A percentile compares a stretch with the other conserved stretches of the same genome.
These are phyloP conservation scores for Haematococcus sp. DNA, from an alignment of 139 green algal species.

Conservation along the genomic window DNA sequence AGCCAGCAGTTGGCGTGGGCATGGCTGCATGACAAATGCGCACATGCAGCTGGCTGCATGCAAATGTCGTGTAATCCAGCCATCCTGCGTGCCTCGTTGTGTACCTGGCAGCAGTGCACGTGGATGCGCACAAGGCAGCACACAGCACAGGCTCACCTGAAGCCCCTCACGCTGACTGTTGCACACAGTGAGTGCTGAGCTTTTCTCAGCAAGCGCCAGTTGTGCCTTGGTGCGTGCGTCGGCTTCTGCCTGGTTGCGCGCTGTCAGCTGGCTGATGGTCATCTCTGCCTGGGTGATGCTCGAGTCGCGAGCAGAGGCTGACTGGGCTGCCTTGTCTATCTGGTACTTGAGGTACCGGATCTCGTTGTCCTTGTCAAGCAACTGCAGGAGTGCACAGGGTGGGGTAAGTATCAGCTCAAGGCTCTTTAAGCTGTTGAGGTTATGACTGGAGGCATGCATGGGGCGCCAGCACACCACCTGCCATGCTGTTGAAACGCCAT, in stretches of 20 bases:
- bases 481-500: background rate
- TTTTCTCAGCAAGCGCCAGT: conserved; percentile 24
- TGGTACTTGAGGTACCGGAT: conserved; percentile 14
- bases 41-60: no score
- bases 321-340: conserved; percentile 10
- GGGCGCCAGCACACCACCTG: no score
- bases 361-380: conserved; percentile 22
- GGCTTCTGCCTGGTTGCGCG: conserved; percentile 17
- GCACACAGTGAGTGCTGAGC: conserved; percentile 2
- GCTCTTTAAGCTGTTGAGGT: no score
- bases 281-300: conserved; percentile 8
- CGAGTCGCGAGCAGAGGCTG: conserved; percentile 7
- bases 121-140: no score
- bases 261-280: background rate
- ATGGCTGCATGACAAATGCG: no score
- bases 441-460: no score
- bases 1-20: no score
- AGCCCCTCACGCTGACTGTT: no score
- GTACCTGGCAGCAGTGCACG: no score
- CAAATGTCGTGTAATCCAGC: no score
- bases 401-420: background rate
- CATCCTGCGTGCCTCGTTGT: no score
- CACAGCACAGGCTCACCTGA: no score
- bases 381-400: background rate
- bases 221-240: conserved; percentile 26